A percentile compares a stretch with the other conserved stretches of the same genome.
Evolutionary conservation across 345 rosid species (phyloP).

Genomic region (Arabis alpina): DNA sequence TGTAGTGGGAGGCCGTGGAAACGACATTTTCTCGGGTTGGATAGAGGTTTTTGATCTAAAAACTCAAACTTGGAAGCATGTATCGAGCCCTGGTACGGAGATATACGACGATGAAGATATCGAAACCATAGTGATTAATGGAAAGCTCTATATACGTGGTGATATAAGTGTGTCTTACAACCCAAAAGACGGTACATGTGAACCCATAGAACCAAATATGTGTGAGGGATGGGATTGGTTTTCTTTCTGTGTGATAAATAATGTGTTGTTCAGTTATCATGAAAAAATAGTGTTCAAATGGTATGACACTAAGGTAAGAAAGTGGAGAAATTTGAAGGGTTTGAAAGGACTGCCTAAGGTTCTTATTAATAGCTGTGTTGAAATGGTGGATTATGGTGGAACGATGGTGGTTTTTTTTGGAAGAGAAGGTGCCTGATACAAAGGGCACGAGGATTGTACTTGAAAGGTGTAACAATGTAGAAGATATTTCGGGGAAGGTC

Average conservation of each 20-base stretch:
- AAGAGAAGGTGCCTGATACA: constrained; percentile 27
- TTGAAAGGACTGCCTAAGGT: constrained; percentile 57
- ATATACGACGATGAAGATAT: no score
- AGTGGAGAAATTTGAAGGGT: constrained; percentile 63
- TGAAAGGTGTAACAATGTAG: constrained; percentile 41
- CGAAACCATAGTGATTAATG: no score
- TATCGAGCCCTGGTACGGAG: no score
- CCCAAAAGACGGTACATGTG: constrained; percentile 50
- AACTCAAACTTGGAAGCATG: no score
- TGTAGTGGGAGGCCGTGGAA: no score
- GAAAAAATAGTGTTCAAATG: constrained; percentile 60
- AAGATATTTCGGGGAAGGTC: constrained; percentile 57
- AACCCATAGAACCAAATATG: constrained; percentile 49
- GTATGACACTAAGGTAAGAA: constrained; percentile 44
- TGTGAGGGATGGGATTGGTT: constrained; percentile 51
- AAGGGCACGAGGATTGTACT: constrained; percentile 51
- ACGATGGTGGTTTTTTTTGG: constrained; percentile 76
- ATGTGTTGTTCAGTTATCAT: constrained; percentile 62
- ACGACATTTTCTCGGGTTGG: no score
- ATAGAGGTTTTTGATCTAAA: no score
- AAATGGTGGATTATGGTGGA: constrained; percentile 47
- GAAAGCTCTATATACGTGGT: no score
- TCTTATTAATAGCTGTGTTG: constrained; percentile 54
- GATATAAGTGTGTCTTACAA: constrained; percentile 59
- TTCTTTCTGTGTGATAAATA: constrained; percentile 56